Conservation (phyloP, 1,284 basidiomycete species). For the Irpex sp. region DNA sequence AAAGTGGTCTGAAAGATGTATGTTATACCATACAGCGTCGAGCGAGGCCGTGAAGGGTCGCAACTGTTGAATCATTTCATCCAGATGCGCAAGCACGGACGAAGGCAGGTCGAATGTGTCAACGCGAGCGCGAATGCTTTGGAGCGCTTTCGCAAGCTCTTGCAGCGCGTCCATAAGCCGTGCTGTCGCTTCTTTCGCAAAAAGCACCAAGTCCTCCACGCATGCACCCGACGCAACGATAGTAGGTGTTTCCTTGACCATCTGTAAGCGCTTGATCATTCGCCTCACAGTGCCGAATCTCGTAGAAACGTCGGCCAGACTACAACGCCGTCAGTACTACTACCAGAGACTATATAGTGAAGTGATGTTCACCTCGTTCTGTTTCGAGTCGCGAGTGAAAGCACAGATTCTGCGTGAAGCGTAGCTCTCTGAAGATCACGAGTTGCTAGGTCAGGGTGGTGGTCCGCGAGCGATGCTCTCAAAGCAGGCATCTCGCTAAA, state of each 20-base stretch:
- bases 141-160: constrained; percentile 9
- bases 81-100: not conserved
- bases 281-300: constrained; percentile 11
- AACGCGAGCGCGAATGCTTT: constrained; percentile 3
- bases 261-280: constrained; percentile 17
- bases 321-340: not conserved
- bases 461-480: constrained; percentile 60
- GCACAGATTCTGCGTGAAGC: constrained; percentile 78
- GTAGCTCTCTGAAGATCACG: constrained; percentile 83
- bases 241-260: constrained; percentile 2
- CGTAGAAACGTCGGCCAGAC: constrained; percentile 15
- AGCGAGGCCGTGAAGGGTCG: not conserved
- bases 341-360: constrained; percentile 14
- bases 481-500: constrained; percentile 68
- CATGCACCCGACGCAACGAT: constrained; percentile 6
- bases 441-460: constrained; percentile 81
- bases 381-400: constrained; percentile 54
- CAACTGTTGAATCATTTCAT: not conserved
- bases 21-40: constrained; percentile 20
- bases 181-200: not conserved
- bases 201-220: not conserved
- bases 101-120: not conserved
- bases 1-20: constrained; percentile 28
- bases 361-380: constrained; percentile 38
- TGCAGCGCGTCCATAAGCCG: constrained; percentile 8